Evolutionary conservation across 768 basidiomycete species (phyloP).

Genomic region (Boletus fagicola): DNA sequence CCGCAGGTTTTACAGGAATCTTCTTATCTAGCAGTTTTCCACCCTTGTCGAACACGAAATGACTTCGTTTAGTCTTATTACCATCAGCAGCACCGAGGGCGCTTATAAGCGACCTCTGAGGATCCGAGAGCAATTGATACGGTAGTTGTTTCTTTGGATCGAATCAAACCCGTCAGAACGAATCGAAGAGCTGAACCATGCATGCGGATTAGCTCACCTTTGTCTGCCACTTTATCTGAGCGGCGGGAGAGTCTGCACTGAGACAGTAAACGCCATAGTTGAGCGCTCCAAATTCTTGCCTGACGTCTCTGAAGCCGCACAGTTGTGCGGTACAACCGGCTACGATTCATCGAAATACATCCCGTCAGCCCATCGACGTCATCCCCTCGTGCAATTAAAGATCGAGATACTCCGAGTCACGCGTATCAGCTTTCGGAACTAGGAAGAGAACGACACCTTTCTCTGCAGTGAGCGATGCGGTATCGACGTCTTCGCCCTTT

Average conservation of each 20-base stretch:
- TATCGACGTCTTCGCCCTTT: constrained; percentile 74
- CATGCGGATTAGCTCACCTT: constrained; percentile 50
- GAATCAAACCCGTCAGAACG: constrained; percentile 5
- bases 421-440: constrained; percentile 83
- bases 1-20: constrained; percentile 81
- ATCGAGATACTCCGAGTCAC: constrained; percentile 49
- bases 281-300: constrained; percentile 66
- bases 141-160: constrained; percentile 69
- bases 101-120: constrained; percentile 73
- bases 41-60: constrained; percentile 91
- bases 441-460: constrained; percentile 80
- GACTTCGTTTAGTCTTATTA: constrained; percentile 85
- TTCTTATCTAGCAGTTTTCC: constrained; percentile 85
- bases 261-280: constrained; percentile 78
- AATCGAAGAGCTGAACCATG: not conserved
- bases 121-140: constrained; percentile 87
- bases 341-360: constrained; percentile 24
- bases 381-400: too few species aligned
- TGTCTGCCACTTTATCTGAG: constrained; percentile 82
- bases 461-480: constrained; percentile 60
- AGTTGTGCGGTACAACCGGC: constrained; percentile 93
- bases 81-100: constrained; percentile 79
- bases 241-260: constrained; percentile 71
- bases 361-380: constrained; percentile 1
- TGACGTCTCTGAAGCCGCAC: constrained; percentile 85